phyloP scores from a whole-genome alignment of 805 yeast species.

The Blastobotrys peoriensis region DNA sequence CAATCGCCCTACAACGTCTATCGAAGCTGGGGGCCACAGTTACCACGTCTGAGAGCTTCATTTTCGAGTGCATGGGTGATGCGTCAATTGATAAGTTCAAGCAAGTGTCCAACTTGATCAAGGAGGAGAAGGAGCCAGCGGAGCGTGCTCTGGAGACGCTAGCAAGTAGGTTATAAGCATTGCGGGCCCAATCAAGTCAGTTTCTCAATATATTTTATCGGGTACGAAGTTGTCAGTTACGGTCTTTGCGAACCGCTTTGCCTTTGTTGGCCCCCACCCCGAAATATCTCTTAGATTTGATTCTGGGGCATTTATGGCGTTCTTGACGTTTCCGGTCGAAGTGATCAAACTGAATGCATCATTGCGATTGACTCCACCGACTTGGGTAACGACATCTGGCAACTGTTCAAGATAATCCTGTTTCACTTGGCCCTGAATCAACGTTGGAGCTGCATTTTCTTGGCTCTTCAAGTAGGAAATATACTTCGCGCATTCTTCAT shows the following conservation, averaged over 20 bases:
- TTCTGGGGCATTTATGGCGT: conserved; percentile 11
- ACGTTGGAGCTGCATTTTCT: conserved; percentile 27
- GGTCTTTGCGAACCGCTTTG: conserved; percentile 18
- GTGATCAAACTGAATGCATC: conserved; percentile 31
- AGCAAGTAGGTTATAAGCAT: conserved; percentile 4
- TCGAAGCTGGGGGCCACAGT: conserved; percentile 15
- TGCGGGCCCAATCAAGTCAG: not conserved
- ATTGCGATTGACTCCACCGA: conserved; percentile 34
- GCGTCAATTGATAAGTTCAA: conserved; percentile 16
- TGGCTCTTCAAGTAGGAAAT: conserved; percentile 28
- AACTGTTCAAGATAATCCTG: conserved; percentile 30
- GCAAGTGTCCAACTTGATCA: conserved; percentile 13
- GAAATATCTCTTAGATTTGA: conserved; percentile 14
- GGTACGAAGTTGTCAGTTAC: conserved; percentile 23
- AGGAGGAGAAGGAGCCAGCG: conserved; percentile 11
- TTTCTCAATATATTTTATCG: conserved; percentile 13
- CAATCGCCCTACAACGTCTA: conserved; percentile 17
- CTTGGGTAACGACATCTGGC: conserved; percentile 28
- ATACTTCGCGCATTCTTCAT: conserved; percentile 35
- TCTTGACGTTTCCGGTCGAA: conserved; percentile 27
- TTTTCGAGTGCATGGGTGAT: conserved; percentile 18
- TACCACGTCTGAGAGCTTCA: conserved; percentile 17
- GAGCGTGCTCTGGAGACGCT: conserved; percentile 12
- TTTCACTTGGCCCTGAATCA: conserved; percentile 28
- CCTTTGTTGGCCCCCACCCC: conserved; percentile 25